Evolutionary conservation across 2,329 filamentous ascomycete genomes (phyloP).

Genomic region (Cordyceps tenuipes): DNA sequence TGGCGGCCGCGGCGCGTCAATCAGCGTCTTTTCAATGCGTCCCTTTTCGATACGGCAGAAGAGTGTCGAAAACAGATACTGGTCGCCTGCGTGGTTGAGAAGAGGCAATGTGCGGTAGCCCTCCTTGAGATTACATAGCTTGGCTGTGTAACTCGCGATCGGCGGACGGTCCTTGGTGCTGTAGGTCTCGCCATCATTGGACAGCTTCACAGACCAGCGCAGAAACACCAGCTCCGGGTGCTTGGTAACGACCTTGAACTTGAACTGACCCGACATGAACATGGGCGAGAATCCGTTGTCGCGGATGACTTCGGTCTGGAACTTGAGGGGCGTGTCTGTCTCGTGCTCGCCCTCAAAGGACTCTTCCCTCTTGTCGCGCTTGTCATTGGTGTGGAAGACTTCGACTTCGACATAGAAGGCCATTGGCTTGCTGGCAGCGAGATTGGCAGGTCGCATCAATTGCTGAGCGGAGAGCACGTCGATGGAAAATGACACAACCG

Average conservation of each 20-base stretch:
- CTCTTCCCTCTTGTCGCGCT: slow-evolving; percentile 75
- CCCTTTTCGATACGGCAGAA: slow-evolving; percentile 78
- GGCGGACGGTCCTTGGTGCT: slow-evolving; percentile 50
- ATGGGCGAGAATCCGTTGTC: slow-evolving; percentile 92
- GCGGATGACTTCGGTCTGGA: slow-evolving; percentile 69
- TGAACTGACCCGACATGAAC: slow-evolving; percentile 66
- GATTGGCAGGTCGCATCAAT: slow-evolving; percentile 70
- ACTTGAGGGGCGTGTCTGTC: slow-evolving; percentile 57
- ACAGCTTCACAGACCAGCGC: slow-evolving; percentile 85
- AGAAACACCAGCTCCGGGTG: slow-evolving; percentile 91
- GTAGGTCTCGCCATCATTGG: slow-evolving; percentile 63
- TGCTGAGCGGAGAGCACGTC: slow-evolving; percentile 92
- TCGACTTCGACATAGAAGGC: slow-evolving; percentile 95
- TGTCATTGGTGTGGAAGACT: slow-evolving; percentile 89
- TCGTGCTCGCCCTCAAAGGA: slow-evolving; percentile 44
- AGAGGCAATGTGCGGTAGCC: slow-evolving; percentile 90
- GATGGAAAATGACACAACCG: slow-evolving; percentile 75
- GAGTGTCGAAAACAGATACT: slow-evolving; percentile 88
- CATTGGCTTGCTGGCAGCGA: slow-evolving; percentile 65
- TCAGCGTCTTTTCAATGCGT: slow-evolving; percentile 47
- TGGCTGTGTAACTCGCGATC: slow-evolving; percentile 85
- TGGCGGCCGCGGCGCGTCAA: slow-evolving; percentile 36
- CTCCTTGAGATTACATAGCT: slow-evolving; percentile 79
- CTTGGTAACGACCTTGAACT: slow-evolving; percentile 82
- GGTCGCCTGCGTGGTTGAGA: slow-evolving; percentile 80